phyloP scores from a whole-genome alignment of 306 rosid genomes.

The Prunus dulcis region DNA sequence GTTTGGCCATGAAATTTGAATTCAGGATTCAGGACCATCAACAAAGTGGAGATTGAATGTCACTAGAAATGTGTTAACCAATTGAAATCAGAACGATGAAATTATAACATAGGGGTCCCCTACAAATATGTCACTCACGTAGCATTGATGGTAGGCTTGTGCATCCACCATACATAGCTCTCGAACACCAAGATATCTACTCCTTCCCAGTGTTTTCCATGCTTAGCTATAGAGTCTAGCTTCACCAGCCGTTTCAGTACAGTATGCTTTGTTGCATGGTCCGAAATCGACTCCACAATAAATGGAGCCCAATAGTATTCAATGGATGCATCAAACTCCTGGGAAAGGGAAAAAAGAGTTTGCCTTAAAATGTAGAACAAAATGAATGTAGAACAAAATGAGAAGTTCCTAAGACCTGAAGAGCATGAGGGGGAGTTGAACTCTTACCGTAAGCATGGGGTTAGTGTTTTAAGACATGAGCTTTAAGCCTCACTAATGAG shows the following conservation, averaged over 20 bases:
- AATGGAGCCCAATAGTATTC: conserved; percentile 97
- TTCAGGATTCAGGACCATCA: too few relatives aligned
- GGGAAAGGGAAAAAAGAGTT: neutral
- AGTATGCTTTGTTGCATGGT: conserved; percentile 84
- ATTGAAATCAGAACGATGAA: neutral
- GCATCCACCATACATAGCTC: conserved; percentile 96
- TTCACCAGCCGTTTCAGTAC: conserved; percentile 67
- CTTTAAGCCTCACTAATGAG: too few relatives aligned
- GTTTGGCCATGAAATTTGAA: too few relatives aligned
- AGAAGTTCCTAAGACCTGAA: neutral
- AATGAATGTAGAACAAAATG: neutral
- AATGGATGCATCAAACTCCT: conserved; percentile 80
- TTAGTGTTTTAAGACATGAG: neutral
- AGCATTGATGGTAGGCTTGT: conserved; percentile 70
- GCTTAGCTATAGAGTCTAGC: conserved; percentile 70
- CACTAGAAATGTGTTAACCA: neutral
- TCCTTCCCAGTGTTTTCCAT: conserved; percentile 81
- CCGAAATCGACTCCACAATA: conserved; percentile 83
- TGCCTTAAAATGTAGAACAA: neutral
- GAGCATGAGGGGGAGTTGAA: neutral
- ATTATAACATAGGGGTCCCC: neutral
- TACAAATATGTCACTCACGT: conserved; percentile 41
- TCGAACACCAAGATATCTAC: conserved; percentile 84
- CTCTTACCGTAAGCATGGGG: neutral
- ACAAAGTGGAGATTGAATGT: too few relatives aligned